Evolutionary conservation across 2,329 filamentous ascomycete species (phyloP), one percentile per base, ranked within the genome.

Genomic region (Diaporthe sp.): DNA sequence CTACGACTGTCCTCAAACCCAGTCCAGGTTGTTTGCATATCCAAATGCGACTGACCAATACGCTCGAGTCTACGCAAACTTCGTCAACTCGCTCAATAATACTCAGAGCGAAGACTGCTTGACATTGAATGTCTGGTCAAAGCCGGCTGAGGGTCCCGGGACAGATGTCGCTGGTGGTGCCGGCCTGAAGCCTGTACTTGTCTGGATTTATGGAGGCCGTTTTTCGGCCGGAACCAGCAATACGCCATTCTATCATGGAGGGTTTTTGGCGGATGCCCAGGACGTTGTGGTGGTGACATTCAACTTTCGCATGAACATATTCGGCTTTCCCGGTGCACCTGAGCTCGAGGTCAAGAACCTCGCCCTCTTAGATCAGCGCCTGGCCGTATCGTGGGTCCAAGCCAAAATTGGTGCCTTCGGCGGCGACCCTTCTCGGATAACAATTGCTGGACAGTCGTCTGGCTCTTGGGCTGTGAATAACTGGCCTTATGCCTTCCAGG

Each of bases 171-270:
- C 0, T 22, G 27, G 4, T 7, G 17, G 19, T 32, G 37, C 25
- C 25, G 30, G n/a, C 9, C 47, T 68, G 32, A 86, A 84, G 63
- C 80, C 86, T 8, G 86, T 87, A 27, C 75, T 87, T 39, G 80
- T 87, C 15, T 87, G 84, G 82, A 82, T 87, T 15, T 81, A 84
- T 63, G 86, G 86, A 3, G 86, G 86, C 12, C 83, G 80, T 0
- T 86, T 85, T 68, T 79, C 76, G 2, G 79, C 79, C 44, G 85
- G 85, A n/a, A 66, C 47, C 30, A 70, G 59, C 50, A 55, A 66
- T 10, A 73, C 61, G 19, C 71, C 71, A 8, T 73, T 73, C 71
- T 66, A 73, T 9, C 22, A 53, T 6, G 71, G 71, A n/a, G 71
- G 42, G 27, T 19, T 70, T 7, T 5, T 73, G 4, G 63, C 71